A percentile compares a stretch with the other conserved stretches of the same genome.
Evolutionary conservation across 2,329 filamentous ascomycete species (phyloP).

Genomic region (Colletotrichum cordylinicola): DNA sequence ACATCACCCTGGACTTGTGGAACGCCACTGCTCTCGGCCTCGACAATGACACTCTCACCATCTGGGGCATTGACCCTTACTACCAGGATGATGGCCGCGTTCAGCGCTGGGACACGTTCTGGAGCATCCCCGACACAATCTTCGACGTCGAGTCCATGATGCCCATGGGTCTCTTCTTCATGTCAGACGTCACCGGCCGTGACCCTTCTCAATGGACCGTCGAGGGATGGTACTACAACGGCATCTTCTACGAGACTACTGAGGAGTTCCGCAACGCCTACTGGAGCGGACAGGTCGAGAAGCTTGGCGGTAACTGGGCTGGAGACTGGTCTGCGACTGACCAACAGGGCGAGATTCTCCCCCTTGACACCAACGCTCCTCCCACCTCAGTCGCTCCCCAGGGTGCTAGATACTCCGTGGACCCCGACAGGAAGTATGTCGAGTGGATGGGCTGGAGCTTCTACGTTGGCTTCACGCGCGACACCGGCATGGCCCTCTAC

Average conservation of each 20-base stretch:
- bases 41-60: slow-evolving; percentile 46
- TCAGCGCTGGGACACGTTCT: slow-evolving; percentile 54
- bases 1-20: slow-evolving; percentile 51
- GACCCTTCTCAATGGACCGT: slow-evolving; percentile 57
- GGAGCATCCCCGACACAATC: slow-evolving; percentile 38
- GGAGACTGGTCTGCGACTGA: slow-evolving; percentile 52
- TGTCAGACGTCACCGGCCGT: slow-evolving; percentile 53
- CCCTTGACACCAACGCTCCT: slow-evolving; percentile 37
- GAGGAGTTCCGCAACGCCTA: slow-evolving; percentile 52
- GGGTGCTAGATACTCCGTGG: slow-evolving; percentile 46
- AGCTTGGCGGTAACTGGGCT: slow-evolving; percentile 51
- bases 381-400: slow-evolving; percentile 32
- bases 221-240: slow-evolving; percentile 59
- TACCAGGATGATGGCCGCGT: slow-evolving; percentile 45
- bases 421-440: slow-evolving; percentile 47
- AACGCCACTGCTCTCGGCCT: slow-evolving; percentile 39
- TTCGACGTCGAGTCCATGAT: slow-evolving; percentile 50
- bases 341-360: slow-evolving; percentile 38
- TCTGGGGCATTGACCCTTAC: slow-evolving; percentile 48
- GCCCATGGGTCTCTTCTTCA: slow-evolving; percentile 49
- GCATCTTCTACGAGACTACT: slow-evolving; percentile 55
- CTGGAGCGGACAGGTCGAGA: slow-evolving; percentile 47
- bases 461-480: slow-evolving; percentile 54
- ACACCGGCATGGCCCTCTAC: slow-evolving; percentile 54
- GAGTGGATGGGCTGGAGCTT: slow-evolving; percentile 59